Conservation (phyloP, 371 early-diverging fungal genomes). For the Gilbertella persicaria region DNA sequence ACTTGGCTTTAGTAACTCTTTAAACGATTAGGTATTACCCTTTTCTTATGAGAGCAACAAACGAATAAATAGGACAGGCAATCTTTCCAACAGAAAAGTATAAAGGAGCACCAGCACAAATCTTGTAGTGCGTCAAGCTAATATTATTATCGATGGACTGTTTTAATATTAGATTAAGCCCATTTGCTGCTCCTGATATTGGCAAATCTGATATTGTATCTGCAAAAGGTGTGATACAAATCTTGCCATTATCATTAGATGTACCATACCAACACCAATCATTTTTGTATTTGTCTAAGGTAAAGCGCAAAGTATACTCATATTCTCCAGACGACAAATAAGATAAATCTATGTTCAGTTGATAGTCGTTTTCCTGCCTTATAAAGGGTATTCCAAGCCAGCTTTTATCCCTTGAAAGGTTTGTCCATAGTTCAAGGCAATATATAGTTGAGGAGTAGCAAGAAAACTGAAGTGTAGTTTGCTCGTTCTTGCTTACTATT, state of each 20-base stretch:
- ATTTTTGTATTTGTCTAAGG: neutral
- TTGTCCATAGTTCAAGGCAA: conserved; percentile 28
- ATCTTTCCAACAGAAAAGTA: conserved; percentile 4
- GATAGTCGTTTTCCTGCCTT: neutral
- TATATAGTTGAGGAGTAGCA: no score
- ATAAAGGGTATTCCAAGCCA: conserved; percentile 15
- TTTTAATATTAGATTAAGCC: conserved; percentile 7
- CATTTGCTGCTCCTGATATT: neutral
- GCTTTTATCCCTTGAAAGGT: conserved; percentile 1
- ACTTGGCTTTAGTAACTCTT: neutral
- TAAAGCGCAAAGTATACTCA: conserved; percentile 19
- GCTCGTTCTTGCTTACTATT: no score
- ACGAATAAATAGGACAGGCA: conserved; percentile 1
- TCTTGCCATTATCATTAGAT: conserved; percentile 9
- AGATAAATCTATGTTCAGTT: neutral
- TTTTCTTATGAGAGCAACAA: conserved; percentile 14
- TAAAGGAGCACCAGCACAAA: neutral
- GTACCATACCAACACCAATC: conserved; percentile 22
- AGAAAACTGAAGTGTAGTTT: no score
- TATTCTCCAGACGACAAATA: conserved; percentile 1
- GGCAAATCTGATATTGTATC: neutral
- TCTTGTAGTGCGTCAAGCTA: conserved; percentile 11
- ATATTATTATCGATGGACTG: neutral
- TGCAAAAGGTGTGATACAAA: neutral
- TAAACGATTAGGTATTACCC: conserved; percentile 6